Evolutionary conservation across 75 land plant species (phyloP).

Genomic region (Adiantum capillusveneris): DNA sequence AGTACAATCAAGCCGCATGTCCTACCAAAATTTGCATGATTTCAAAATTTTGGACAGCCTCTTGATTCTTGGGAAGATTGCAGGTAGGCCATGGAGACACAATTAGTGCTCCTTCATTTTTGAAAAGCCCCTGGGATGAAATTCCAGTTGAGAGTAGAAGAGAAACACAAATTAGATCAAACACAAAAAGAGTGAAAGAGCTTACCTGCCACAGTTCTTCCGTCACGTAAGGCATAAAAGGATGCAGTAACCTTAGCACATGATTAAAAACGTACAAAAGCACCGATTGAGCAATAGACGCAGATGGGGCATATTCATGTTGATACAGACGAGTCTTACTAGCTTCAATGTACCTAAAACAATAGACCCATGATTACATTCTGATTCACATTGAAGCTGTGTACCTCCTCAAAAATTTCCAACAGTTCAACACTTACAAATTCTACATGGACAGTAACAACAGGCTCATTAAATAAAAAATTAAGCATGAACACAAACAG

Average conservation of each 20-base stretch:
- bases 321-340: slow-evolving; percentile 81
- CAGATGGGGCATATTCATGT: slow-evolving; percentile 36
- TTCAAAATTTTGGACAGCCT: slow-evolving; percentile 59
- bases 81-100: slow-evolving; percentile 71
- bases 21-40: slow-evolving; percentile 67
- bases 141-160: background rate
- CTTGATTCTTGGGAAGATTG: slow-evolving; percentile 50
- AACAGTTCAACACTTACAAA: no score
- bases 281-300: slow-evolving; percentile 51
- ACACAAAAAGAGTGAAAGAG: background rate
- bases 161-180: background rate
- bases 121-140: background rate
- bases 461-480: background rate
- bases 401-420: background rate
- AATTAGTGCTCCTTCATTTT: slow-evolving; percentile 49
- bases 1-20: background rate
- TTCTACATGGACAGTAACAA: background rate
- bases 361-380: no score
- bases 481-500: background rate
- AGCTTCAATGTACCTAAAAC: slow-evolving; percentile 84
- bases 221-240: slow-evolving; percentile 97
- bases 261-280: slow-evolving; percentile 76
- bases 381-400: no score
- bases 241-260: slow-evolving; percentile 80
- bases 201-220: slow-evolving; percentile 95